Base-by-base conservation (phyloP, 2,329 filamentous ascomycete species). In the Aureobasidium uvarum region DNA sequence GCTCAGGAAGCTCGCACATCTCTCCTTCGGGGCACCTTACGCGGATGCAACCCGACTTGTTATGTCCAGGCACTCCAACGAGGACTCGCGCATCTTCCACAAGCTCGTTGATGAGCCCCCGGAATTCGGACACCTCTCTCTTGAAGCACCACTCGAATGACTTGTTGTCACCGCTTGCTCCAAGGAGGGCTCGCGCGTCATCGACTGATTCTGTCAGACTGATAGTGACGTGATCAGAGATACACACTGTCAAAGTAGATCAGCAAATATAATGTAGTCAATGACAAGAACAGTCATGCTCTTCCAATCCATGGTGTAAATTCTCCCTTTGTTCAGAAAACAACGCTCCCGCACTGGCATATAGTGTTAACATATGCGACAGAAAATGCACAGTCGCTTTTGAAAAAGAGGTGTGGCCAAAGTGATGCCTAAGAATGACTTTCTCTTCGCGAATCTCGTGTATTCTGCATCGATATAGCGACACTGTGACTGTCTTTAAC, bases 201-300 rank as follows among this genome's bases (percentile, higher is more conserved):
- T 60, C 56, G 16, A 48, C 56, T 23, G 56, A 38, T 25, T 48
- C 56, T 36, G 18, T 60, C 28, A 59, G 55, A n/a, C 25, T 59
- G 55, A 33, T 33, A 20, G 55, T 59, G 41, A 59, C 25, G 10
- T 59, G 55, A 58, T 41, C 18, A n/a, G 16, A n/a, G 28, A 33
- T 31, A 11, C 13, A 14, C 5, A 5, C 28, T 51, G 14, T n/a
- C 6, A 25, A 0, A 18, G 48, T 33, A 33, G 7, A 46, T 46
- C 20, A 18, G 14, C 3, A 14, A 3, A 14, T 5, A 25, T 23
- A 10, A 23, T 25, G 20, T 14, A 25, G 5, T 6, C 14, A 2
- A 25, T 46, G 20, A 25, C 10, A 46, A 13, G 23, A 6, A 11
- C 20, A 46, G 43, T 46, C 41, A 11, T 45, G n/a, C 41, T 45